Base-by-base conservation (phyloP, 1,284 basidiomycete genomes). In the Sparassis latifolia region DNA sequence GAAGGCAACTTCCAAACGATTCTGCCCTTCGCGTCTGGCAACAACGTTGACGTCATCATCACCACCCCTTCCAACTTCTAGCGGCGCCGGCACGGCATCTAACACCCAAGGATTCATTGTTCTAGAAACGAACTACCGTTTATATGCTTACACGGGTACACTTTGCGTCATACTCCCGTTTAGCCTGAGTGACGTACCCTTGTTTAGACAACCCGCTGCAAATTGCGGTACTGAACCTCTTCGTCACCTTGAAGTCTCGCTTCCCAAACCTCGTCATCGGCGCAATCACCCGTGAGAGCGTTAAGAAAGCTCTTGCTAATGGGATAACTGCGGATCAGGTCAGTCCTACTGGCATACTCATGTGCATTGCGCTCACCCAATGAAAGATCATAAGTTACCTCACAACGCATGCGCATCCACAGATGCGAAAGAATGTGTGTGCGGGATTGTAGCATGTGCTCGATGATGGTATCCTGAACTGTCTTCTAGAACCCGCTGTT, bases 291-390 rank as follows among this genome's bases (percentile, higher is more conserved):
- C 82, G 97, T 54, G 90, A 96, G 53, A 95, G 93, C 62, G 93
- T 99, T 57, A 94, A 94, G 72, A 87, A 86, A 61, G 97, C 97
- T 3, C 78, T 99, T 58, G 78, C 80, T 52, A 97, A 96, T 67
- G 97, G 97, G 33, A 99, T 99, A 58, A 90, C 92, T 48, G 95
- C 97, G 48, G 89, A 93, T 62, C 97, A 99, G 78, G 93, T 91
- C 66, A 47, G 47, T 20, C 20, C 20, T 20, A 20, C 20, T 20
- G 20, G 20, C 20, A 20, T 20, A 20, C 20, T 20, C 20, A 20
- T 20, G 20, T 20, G 20, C 20, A 20, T 20, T 20, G 20, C 20
- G 20, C 20, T 20, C 20, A 20, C 20, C 20, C 20, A 20, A 20
- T 20, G 20, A 20, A 20, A 96, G 91, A 97, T 99, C 65, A 96